Evolutionary conservation across 1,139 yeast species (phyloP), one percentile per base, ranked within the genome.

Genomic region (Taphrina communis): DNA sequence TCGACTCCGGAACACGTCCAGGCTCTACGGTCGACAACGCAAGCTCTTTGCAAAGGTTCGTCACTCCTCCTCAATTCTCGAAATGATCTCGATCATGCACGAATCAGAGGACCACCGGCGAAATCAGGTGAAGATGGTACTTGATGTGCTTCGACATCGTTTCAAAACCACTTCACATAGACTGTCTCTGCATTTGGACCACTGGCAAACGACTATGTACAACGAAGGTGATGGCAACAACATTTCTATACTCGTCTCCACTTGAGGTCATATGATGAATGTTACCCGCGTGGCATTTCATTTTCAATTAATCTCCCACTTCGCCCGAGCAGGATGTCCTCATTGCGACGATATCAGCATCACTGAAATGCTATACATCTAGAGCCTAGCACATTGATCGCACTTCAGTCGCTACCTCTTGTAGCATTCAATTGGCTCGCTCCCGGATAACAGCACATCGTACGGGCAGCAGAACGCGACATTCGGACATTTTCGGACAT

Each of bases 361-460:
- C 6, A 17, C 9, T 17, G 48, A 44, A 39, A 14, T 44, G 48
- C 8, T 44, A 44, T 6, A n/a, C 48, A 4, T 44, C 12, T 12
- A 4, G 9, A 12, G 48, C 2, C 48, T 17, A 14, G 6, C 2
- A 44, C 19, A 44, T 44, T 12, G 17, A n/a, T n/a, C 19, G 12
- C 12, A n/a, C 17, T 14, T 44, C 48, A 8, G 48, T 44, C 48
- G 48, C 48, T 14, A 44, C 48, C n/a, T 12, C 19, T 44, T 17
- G 48, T 17, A 14, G 48, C 53, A 21, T 1, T 50, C 31, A 50
- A 8, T 5, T 21, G 6, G 36, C 12, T n/a, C 58, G 58, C 62
- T 41, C 60, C 62, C 53, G 62, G 62, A 58, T 58, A 58, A 58
- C 62, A 58, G 62, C 62, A 58, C 62, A 58, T 58, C 62, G 62